Base-by-base conservation (phyloP, 257 asterid species). In the Salvia miltiorrhiza region DNA sequence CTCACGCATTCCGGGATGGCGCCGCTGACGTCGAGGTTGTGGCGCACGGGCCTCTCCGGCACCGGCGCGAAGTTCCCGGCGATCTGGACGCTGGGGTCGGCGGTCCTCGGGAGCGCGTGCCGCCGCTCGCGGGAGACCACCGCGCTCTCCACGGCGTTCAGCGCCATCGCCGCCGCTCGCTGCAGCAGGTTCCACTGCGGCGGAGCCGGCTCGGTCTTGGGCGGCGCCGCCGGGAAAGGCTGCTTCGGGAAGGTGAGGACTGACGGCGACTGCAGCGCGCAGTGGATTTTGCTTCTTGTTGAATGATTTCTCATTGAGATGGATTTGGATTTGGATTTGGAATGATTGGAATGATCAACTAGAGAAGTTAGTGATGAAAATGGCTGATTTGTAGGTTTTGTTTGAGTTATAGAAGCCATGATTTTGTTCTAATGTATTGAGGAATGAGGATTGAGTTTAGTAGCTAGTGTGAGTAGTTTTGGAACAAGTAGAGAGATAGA, bases 1-100 rank as follows among this genome's bases (percentile, higher is more conserved):
- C 63, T 65, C 24, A 88, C 68, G 77, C 86, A 82, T 11, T 71
- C 83, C 0, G 92, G 92, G 32, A 88, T 40, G 0, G 66, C 54
- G 2, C 95, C 95, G 52, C 72, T 57, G 11, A 88, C 90, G 21
- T 20, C 71, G 54, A 88, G 85, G 35, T 76, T 69, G 56, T 75
- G 83, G 1, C 45, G 63, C 0, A 78, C 88, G 5, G 86, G 77
- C 7, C 76, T 81, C 80, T 85, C 95, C 43, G 86, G 83, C 39
- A 87, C 95, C 43, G 95, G 89, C 9, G 89, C 84, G 65, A 78
- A 87, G 41, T 88, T 88, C 0, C 95, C 95, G 50, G 88, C 49
- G 9, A 88, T 82, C 55, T 88, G 90, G 73, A 88, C 73, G 4
- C 41, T 12, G 3, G 92, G 95, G 78, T 85, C 92, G 35, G 86